phyloP scores from a whole-genome alignment of 2,329 filamentous ascomycete species.

The Aschersonia sp. region DNA sequence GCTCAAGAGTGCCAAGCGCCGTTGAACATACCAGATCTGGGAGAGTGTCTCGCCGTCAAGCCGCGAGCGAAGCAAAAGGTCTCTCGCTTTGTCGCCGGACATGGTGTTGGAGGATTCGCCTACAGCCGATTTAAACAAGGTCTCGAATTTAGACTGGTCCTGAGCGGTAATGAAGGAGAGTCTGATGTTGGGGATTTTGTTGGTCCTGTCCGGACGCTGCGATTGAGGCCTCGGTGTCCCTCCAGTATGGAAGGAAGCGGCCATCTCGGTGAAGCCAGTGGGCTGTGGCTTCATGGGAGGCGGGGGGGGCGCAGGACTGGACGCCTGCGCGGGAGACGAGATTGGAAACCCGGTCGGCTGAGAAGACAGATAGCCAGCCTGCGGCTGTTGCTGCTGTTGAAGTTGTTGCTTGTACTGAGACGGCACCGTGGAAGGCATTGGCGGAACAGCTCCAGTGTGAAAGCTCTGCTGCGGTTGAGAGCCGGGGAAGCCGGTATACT shows the following conservation, averaged over 20 bases:
- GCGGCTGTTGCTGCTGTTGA: slow-evolving; percentile 22
- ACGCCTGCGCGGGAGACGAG: slow-evolving; percentile 33
- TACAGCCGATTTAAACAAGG: slow-evolving; percentile 89
- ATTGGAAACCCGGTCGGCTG: slow-evolving; percentile 28
- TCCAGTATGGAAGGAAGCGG: slow-evolving; percentile 47
- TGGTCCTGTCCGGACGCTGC: slow-evolving; percentile 35
- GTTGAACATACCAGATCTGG: slow-evolving; percentile 63
- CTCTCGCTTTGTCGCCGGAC: slow-evolving; percentile 83
- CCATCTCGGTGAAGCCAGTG: slow-evolving; percentile 53
- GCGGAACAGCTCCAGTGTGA: slow-evolving; percentile 40
- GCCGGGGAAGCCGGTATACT: slow-evolving; percentile 51
- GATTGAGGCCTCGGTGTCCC: slow-evolving; percentile 29
- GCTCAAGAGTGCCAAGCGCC: neutral
- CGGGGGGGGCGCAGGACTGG: slow-evolving; percentile 34
- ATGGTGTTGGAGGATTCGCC: slow-evolving; percentile 73
- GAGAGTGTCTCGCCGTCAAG: slow-evolving; percentile 77
- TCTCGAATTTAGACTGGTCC: slow-evolving; percentile 95
- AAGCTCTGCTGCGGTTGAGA: slow-evolving; percentile 44
- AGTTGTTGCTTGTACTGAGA: slow-evolving; percentile 46
- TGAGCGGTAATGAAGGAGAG: slow-evolving; percentile 90
- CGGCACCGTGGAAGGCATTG: slow-evolving; percentile 41
- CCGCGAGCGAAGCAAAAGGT: slow-evolving; percentile 77
- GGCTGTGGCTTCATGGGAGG: slow-evolving; percentile 51
- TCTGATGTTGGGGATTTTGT: slow-evolving; percentile 84
- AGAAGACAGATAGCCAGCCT: slow-evolving; percentile 23